A percentile compares a stretch with the other conserved stretches of the same genome.
phyloP scores from a whole-genome alignment of 108 stramenopile species.

The Epithemia pelagica region DNA sequence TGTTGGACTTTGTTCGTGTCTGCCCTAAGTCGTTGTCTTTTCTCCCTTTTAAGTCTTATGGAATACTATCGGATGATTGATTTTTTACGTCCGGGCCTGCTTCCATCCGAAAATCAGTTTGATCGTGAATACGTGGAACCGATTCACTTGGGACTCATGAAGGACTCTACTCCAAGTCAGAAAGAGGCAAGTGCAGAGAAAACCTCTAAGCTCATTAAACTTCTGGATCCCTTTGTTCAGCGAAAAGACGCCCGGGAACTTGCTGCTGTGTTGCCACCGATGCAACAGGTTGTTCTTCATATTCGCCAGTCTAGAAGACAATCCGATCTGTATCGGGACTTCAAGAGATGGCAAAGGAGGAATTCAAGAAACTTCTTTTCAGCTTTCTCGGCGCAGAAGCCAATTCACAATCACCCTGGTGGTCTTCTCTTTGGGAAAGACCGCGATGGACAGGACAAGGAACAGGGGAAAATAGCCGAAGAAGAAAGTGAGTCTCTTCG shows the following conservation, averaged over 20 bases:
- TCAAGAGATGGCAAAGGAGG: background rate
- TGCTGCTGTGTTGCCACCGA: slow-evolving; percentile 39
- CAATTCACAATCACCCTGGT: slow-evolving; percentile 63
- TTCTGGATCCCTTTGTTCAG: slow-evolving; percentile 44
- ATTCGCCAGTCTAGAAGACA: slow-evolving; percentile 57
- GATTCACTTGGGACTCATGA: slow-evolving; percentile 49
- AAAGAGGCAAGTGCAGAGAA: background rate
- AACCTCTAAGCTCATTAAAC: slow-evolving; percentile 26
- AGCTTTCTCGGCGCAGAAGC: slow-evolving; percentile 34
- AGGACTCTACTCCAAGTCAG: slow-evolving; percentile 9
- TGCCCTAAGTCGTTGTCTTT: background rate
- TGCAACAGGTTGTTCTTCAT: slow-evolving; percentile 57
- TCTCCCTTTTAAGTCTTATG: slow-evolving; percentile 12
- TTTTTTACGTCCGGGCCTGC: slow-evolving; percentile 47
- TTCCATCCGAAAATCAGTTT: slow-evolving; percentile 39
- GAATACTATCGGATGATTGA: slow-evolving; percentile 59
- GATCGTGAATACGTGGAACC: slow-evolving; percentile 34
- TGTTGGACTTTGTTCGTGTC: background rate
- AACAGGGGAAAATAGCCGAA: background rate
- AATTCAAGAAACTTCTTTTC: slow-evolving; percentile 37
- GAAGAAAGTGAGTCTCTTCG: background rate
- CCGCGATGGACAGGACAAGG: slow-evolving; percentile 11
- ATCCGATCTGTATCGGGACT: slow-evolving; percentile 36
- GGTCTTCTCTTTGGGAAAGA: slow-evolving; percentile 10
- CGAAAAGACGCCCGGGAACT: slow-evolving; percentile 46